Conservation (phyloP, 305 asterid genomes). For the Ajuga reptans region DNA sequence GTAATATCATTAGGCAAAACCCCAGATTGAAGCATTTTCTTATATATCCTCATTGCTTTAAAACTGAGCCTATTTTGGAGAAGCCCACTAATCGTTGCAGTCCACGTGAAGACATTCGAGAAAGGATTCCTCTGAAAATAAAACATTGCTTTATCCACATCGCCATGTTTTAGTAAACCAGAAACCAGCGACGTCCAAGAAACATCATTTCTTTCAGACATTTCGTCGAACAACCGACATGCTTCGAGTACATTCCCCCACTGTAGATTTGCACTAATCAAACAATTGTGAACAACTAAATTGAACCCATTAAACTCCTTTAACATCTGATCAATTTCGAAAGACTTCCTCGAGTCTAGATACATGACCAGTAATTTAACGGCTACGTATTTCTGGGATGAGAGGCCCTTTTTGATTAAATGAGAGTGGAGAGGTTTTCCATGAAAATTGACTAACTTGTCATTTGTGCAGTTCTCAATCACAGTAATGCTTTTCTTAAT, state of each 20-base stretch:
- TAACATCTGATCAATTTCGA: conserved; percentile 53
- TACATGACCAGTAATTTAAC: conserved; percentile 62
- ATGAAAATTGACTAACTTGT: conserved; percentile 25
- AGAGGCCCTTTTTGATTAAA: conserved; percentile 51
- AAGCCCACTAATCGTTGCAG: conserved; percentile 68
- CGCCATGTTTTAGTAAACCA: conserved; percentile 53
- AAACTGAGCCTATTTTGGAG: conserved; percentile 47
- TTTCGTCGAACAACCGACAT: conserved; percentile 59
- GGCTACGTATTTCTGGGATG: conserved; percentile 50
- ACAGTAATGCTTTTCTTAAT: conserved; percentile 32
- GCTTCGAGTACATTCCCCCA: conserved; percentile 51
- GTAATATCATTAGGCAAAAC: conserved; percentile 64
- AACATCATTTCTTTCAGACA: conserved; percentile 72
- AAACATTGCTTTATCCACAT: conserved; percentile 51
- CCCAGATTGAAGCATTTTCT: conserved; percentile 43
- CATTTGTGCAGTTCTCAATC: conserved; percentile 35
- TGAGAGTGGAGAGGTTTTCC: conserved; percentile 59
- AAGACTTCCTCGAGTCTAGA: conserved; percentile 36
- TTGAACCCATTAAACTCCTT: conserved; percentile 68
- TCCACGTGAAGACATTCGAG: conserved; percentile 47
- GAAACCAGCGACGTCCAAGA: conserved; percentile 69
- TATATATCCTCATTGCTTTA: conserved; percentile 41
- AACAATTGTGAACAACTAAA: conserved; percentile 61
- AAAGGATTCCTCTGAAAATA: conserved; percentile 50
- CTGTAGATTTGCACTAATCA: conserved; percentile 42